Conservation (phyloP, 768 basidiomycete genomes). For the Suillus subalutaceus region DNA sequence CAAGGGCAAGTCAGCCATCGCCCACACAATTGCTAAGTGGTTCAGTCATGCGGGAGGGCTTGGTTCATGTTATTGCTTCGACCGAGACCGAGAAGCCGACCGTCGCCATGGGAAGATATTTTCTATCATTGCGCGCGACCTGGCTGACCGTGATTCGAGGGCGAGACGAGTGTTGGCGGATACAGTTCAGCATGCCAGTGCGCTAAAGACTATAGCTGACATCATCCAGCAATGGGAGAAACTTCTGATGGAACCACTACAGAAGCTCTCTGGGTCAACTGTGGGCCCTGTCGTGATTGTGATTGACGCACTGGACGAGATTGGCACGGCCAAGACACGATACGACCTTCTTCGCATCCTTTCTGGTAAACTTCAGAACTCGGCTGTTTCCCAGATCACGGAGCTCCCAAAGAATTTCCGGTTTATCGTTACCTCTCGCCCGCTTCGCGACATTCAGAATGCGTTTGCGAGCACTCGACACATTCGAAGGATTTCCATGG, state of each 20-base stretch:
- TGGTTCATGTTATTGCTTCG: constrained; percentile 8
- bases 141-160: constrained; percentile 4
- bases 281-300: constrained; percentile 26
- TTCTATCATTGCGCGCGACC: constrained; percentile 12
- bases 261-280: constrained; percentile 3
- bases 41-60: background rate
- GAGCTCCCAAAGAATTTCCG: constrained; percentile 14
- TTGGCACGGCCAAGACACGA: constrained; percentile 6
- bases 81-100: constrained; percentile 10
- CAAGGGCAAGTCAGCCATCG: background rate
- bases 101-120: constrained; percentile 14
- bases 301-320: constrained; percentile 27
- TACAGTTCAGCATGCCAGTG: background rate
- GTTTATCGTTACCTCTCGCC: constrained; percentile 5
- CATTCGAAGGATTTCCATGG: too few relatives aligned
- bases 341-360: constrained; percentile 17
- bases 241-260: constrained; percentile 18
- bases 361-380: background rate
- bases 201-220: background rate
- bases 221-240: constrained; percentile 17
- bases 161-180: constrained; percentile 2
- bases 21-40: constrained; percentile 22
- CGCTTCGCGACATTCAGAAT: too few relatives aligned
- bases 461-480: too few relatives aligned
- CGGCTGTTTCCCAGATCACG: background rate